Evolutionary conservation across 305 asterid species (phyloP).

Genomic region (Fraxinus latifolia): DNA sequence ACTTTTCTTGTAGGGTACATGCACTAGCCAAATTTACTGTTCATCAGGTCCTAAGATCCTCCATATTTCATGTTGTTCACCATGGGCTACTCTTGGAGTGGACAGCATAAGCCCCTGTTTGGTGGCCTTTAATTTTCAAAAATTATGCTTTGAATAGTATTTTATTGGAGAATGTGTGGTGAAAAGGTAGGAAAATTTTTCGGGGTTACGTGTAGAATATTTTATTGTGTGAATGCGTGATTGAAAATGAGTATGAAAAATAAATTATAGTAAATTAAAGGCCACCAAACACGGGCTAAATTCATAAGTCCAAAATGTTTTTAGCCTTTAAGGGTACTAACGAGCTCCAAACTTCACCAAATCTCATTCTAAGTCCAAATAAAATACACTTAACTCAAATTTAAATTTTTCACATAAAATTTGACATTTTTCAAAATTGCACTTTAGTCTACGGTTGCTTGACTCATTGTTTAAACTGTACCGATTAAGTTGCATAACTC

Average conservation of each 20-base stretch:
- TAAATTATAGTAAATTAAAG: too few species aligned
- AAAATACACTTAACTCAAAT: neutral
- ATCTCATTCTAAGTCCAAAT: neutral
- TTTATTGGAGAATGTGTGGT: too few species aligned
- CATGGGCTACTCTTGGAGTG: neutral
- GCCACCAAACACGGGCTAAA: too few species aligned
- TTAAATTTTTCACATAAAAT: neutral
- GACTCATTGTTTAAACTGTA: neutral
- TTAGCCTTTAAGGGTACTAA: neutral
- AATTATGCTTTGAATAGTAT: too few species aligned
- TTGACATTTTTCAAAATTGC: neutral
- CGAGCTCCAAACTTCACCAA: neutral
- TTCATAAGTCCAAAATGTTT: neutral
- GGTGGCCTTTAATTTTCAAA: too few species aligned
- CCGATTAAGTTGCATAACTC: neutral
- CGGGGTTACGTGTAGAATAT: too few species aligned
- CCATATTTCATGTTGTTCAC: neutral
- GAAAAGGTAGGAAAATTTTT: too few species aligned
- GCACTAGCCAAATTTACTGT: neutral
- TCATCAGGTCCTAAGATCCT: neutral
- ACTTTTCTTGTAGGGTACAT: neutral
- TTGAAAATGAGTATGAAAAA: too few species aligned
- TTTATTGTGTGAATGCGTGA: too few species aligned
- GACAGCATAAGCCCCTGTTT: neutral
- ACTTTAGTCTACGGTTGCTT: neutral